Base-by-base conservation (phyloP, 345 rosid species). In the Hibiscus mutabilis region DNA sequence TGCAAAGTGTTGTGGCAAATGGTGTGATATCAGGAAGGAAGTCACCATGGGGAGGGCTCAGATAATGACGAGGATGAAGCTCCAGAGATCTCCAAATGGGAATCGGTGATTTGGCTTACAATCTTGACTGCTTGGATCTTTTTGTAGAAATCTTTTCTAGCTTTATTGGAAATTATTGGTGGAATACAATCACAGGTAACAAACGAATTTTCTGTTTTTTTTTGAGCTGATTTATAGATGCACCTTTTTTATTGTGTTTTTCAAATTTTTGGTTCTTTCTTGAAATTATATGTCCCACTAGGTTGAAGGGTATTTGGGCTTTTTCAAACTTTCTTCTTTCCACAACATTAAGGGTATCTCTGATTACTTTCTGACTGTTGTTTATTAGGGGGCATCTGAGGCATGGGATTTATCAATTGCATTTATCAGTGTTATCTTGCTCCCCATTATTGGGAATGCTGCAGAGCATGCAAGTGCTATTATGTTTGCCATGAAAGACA, bases 401-500 rank as follows among this genome's bases (percentile, higher is more conserved):
- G 77, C 96, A 33, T 88, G 96, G 93, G 80, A 83, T 60, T 82
- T 94, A 29, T 93, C 97, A n/a, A 79, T 94, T 73, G 74, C 97
- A 10, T 94, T 94, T 81, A 94, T 91, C 69, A 90, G 98, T 74
- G 96, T 94, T 51, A 91, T 91, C 79, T 79, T 94, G 83, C 98
- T 94, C 74, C 98, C 98, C 62, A 91, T 93, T 70, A 97, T 94
- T 40, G 98, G 98, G 61, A 94, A 94, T 74, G 96, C 97, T 6
- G 97, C 97, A 0, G 98, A 94, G 84, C 98, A 91, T 73, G 89
- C 97, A n/a, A 88, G 97, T 72, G 96, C 98, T n/a, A 85, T 94
- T 51, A 91, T 91, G 95, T 91, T 94, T 71, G 96, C 97, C 44
- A 90, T 91, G 96, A 91, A 94, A 83, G 93, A 91, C 80, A 94